Evolutionary conservation across 495 filamentous ascomycete genomes (phyloP), one percentile per base, ranked within the genome.

Genomic region (Astrothelium macrocarpum): DNA sequence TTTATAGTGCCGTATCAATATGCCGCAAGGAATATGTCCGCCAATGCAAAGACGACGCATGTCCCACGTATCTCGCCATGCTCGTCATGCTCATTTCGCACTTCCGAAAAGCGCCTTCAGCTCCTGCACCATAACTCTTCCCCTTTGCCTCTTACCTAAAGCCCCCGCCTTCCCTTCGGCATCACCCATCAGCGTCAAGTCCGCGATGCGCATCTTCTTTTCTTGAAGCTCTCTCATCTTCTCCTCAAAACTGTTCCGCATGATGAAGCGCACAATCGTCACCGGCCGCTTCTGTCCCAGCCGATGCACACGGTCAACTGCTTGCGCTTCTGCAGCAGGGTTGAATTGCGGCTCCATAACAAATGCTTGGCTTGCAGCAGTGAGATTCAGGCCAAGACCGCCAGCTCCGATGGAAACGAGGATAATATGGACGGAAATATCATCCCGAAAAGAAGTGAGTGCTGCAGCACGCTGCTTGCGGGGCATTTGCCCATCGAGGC

Each of bases 311-410:
- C 94, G 89, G 69, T 98, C 94, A 9, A 98, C 80, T 2, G 94
- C 94, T 73, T 98, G 94, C 4, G 91, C 90, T 67, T 97, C 92
- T 0, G 91, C 89, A 4, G 91, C 92, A 1, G 94, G 94, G 72
- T 98, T 98, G 73, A 90, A 98, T 68, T 97, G 91, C 1, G 94
- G 94, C 74, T 98, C 94, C 94, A 98, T 97, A 53, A 97, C 87
- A 69, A 91, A 98, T 14, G 93, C 94, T 42, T 84, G 85, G 70
- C 85, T 92, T 26, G 86, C 94, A 2, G 87, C 78, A 0, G 91
- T 96, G 26, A 98, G 79, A 70, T 98, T 98, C 34, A 98, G 83
- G 11, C 93, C 94, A 23, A 96, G 81, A 34, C 94, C 94, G 62
- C 93, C 94, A 0, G 94, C 94, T 65, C 83, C 89, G 74, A 97